Evolutionary conservation across 2,329 filamentous ascomycete species (phyloP), one percentile per base, ranked within the genome.

Genomic region (Aspergillus ruber): DNA sequence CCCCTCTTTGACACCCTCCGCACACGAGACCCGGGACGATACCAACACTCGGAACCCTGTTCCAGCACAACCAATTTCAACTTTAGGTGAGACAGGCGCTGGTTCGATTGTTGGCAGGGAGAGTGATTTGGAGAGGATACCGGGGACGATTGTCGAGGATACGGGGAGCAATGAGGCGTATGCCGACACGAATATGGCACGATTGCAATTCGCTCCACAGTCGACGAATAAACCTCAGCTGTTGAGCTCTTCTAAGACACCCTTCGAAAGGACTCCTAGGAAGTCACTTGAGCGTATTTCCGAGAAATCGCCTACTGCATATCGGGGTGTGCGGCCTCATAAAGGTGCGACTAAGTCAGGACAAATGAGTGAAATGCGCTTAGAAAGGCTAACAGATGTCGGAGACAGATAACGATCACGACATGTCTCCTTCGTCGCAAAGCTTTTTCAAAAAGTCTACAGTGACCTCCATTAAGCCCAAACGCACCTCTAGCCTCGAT

Each of bases 141-240:
- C 51, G 23, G 47, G 35, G 47, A 56, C n/a, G 50, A 15, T 45
- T 41, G 42, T 52, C 4, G 53, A 60, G 40, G 56, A 57, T 38
- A 53, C 56, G 39, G 43, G 48, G 27, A 56, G 60, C 21, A 56
- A 65, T 55, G 55, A 45, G 42, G 54, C 59, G 20, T 57, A 61
- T 50, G 49, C 61, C 15, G 58, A 63, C 17, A 46, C 54, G 48
- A 58, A 64, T 25, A 76, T 76, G 73, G 72, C 72, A 54, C 65
- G 71, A 55, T 55, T 75, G 50, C 60, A 71, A 51, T 59, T 72
- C 47, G 65, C 63, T 50, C 67, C 71, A 7, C 63, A 66, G 41
- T 69, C 69, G 12, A 57, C 61, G 48, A 63, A 62, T 25, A 70
- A 72, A 52, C 61, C 71, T 50, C 68, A 63, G 43, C 57, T 74